Evolutionary conservation across 208 protist genomes (phyloP).

Genomic region (Crithidia thermophila): DNA sequence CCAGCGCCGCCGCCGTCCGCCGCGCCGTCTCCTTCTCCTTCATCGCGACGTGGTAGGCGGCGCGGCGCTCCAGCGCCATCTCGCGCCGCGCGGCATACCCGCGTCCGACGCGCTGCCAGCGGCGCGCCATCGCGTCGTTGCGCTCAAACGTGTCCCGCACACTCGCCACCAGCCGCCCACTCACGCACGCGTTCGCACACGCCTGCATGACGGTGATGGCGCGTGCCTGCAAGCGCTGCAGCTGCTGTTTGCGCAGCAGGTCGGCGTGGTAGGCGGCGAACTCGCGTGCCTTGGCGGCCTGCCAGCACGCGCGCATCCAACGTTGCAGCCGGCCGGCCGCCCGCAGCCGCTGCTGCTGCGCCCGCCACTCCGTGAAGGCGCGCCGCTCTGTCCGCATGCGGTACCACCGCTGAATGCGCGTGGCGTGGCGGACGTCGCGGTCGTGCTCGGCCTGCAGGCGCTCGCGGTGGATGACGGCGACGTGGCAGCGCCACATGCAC

Average conservation of each 20-base stretch:
- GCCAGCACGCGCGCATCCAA: conserved; percentile 53
- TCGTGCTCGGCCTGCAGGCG: conserved; percentile 69
- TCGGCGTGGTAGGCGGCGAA: conserved; percentile 72
- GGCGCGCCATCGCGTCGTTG: conserved; percentile 39
- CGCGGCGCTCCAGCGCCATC: conserved; percentile 40
- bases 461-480: conserved; percentile 55
- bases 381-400: conserved; percentile 50
- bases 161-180: conserved; percentile 49
- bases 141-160: conserved; percentile 51
- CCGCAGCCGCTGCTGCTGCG: conserved; percentile 41
- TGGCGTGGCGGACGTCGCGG: conserved; percentile 44
- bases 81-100: conserved; percentile 50
- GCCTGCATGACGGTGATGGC: conserved; percentile 55
- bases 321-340: conserved; percentile 62
- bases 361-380: conserved; percentile 49
- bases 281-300: conserved; percentile 56
- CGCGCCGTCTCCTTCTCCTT: conserved; percentile 34
- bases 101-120: conserved; percentile 64
- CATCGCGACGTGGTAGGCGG: conserved; percentile 24
- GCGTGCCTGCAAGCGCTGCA: conserved; percentile 46
- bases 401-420: conserved; percentile 71
- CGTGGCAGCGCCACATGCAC: conserved; percentile 72
- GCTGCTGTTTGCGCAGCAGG: conserved; percentile 48
- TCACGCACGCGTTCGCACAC: conserved; percentile 41
- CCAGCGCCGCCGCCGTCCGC: conserved; percentile 48